Conservation (phyloP, 1,139 yeast species). For the Petasospora fabianii region DNA sequence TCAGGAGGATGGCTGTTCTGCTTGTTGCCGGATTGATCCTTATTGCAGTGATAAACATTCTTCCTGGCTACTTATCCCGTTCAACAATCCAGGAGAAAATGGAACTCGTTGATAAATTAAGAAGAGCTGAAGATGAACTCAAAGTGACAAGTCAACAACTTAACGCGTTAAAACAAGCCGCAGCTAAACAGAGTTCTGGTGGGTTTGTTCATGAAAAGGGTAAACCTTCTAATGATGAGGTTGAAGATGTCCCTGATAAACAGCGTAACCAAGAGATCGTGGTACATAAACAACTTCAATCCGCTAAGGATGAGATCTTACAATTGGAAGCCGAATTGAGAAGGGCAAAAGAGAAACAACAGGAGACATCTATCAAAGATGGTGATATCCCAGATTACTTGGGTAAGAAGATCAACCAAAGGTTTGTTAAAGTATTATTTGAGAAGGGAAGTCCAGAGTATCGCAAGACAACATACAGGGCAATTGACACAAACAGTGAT, state of each 20-base stretch:
- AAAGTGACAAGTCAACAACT: slow-evolving; percentile 9
- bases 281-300: slow-evolving; percentile 1
- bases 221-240: no score
- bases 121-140: slow-evolving; percentile 5
- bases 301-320: slow-evolving; percentile 6
- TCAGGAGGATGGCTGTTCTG: no score
- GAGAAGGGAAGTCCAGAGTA: slow-evolving; percentile 14
- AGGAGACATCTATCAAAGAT: neutral
- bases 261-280: slow-evolving; percentile 5
- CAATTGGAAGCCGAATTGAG: slow-evolving; percentile 5
- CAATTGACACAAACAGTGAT: slow-evolving; percentile 7
- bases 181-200: neutral
- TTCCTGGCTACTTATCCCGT: slow-evolving; percentile 1
- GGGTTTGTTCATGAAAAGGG: slow-evolving; percentile 3
- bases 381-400: neutral
- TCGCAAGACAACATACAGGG: slow-evolving; percentile 13
- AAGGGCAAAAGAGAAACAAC: neutral
- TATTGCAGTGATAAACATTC: neutral
- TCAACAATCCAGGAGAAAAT: slow-evolving; percentile 3
- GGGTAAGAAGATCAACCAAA: slow-evolving; percentile 8
- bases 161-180: slow-evolving; percentile 3
- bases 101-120: slow-evolving; percentile 3
- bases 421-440: slow-evolving; percentile 7
- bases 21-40: neutral
- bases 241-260: slow-evolving; percentile 1